phyloP scores from a whole-genome alignment of 2,329 filamentous ascomycete genomes.

The Boeremia exigua region DNA sequence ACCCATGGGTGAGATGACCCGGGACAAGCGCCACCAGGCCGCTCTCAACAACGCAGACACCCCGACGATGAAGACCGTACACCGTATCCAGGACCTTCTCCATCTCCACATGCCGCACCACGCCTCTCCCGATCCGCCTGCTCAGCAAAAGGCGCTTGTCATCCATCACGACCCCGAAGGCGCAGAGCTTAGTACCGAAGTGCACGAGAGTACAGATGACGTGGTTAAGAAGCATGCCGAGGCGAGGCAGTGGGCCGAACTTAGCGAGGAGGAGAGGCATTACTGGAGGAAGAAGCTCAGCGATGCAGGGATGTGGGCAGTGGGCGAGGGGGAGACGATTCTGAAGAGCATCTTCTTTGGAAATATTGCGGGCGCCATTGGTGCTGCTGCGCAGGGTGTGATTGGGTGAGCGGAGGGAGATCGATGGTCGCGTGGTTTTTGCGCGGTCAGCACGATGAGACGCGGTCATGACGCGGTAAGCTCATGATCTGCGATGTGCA shows the following conservation, averaged over 20 bases:
- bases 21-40: conserved; percentile 34
- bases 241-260: conserved; percentile 73
- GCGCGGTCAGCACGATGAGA: not conserved
- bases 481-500: not conserved
- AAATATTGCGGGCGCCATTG: conserved; percentile 68
- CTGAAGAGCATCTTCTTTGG: conserved; percentile 80
- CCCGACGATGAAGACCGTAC: conserved; percentile 32
- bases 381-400: conserved; percentile 44
- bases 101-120: conserved; percentile 31
- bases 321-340: conserved; percentile 76
- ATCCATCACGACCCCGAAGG: conserved; percentile 48
- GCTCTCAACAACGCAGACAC: conserved; percentile 35
- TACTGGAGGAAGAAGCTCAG: conserved; percentile 73
- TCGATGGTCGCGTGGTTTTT: not conserved
- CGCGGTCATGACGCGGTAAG: not conserved
- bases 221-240: conserved; percentile 48
- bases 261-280: conserved; percentile 66
- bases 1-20: conserved; percentile 36
- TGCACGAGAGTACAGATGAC: conserved; percentile 43
- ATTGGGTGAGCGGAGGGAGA: conserved; percentile 23
- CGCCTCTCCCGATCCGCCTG: conserved; percentile 13
- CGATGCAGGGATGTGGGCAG: conserved; percentile 78
- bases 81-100: conserved; percentile 44
- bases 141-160: conserved; percentile 49
- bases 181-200: conserved; percentile 50